These are phyloP conservation scores for Nicotiana tabacum DNA, from an alignment of 257 asterid genomes.

Conservation along the genomic window DNA sequence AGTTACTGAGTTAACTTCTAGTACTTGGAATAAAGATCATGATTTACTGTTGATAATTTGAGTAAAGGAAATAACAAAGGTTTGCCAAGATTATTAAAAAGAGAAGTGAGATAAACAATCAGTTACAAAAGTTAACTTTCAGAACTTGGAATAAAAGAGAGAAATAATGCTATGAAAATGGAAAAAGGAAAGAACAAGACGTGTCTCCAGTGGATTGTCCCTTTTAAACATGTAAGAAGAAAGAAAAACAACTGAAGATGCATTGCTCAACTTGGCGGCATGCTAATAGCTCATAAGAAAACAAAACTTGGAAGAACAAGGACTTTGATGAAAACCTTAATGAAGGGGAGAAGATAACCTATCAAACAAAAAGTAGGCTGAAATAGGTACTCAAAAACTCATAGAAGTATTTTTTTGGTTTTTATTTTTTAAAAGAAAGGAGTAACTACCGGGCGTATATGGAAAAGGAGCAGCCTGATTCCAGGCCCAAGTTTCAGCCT, in stretches of 20 bases:
- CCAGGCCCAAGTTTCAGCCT: conserved; percentile 44
- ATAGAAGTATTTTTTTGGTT: neutral
- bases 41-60: neutral
- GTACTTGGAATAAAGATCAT: neutral
- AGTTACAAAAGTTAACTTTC: neutral
- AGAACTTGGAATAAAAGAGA: neutral
- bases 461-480: conserved; percentile 44
- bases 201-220: neutral
- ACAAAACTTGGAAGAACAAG: neutral
- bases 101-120: neutral
- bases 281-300: conserved; percentile 1
- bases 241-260: neutral
- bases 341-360: neutral
- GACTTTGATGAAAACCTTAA: no score
- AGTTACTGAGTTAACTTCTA: neutral
- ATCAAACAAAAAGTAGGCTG: neutral
- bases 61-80: neutral
- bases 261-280: neutral
- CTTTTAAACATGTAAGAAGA: neutral
- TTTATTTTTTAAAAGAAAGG: neutral
- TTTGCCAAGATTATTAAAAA: neutral
- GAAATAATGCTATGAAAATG: neutral
- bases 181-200: conserved; percentile 2
- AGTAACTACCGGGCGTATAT: conserved; percentile 42
- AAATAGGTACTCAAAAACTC: neutral